Conservation (phyloP, 768 basidiomycete species). For the Trametes cingulata region DNA sequence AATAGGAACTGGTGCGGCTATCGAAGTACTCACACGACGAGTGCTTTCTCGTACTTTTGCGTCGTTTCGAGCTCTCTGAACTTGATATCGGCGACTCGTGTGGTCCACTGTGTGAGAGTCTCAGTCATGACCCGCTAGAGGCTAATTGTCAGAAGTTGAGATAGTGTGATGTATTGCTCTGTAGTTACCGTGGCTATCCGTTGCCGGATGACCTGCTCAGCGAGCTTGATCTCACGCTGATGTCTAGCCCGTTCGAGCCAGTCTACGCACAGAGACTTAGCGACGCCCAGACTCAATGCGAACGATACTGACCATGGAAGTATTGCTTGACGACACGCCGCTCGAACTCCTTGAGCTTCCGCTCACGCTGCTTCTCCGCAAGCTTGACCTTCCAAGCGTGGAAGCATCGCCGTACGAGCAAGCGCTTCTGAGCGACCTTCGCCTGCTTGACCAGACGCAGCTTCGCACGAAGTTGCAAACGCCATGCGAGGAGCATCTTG, state of each 20-base stretch:
- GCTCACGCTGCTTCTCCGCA: slow-evolving; percentile 45
- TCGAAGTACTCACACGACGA: slow-evolving; percentile 37
- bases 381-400: slow-evolving; percentile 49
- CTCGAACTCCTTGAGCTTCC: slow-evolving; percentile 47
- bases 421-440: slow-evolving; percentile 51
- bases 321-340: slow-evolving; percentile 36
- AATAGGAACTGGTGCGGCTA: background rate
- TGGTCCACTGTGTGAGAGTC: slow-evolving; percentile 63
- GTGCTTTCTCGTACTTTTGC: slow-evolving; percentile 44
- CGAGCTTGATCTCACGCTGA: slow-evolving; percentile 41
- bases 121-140: slow-evolving; percentile 53
- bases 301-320: slow-evolving; percentile 36
- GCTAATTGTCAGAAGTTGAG: background rate
- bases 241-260: slow-evolving; percentile 47
- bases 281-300: background rate
- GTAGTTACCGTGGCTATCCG: slow-evolving; percentile 42
- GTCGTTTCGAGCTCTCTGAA: slow-evolving; percentile 66
- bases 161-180: background rate
- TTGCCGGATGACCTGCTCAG: slow-evolving; percentile 45
- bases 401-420: slow-evolving; percentile 51
- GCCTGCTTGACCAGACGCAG: slow-evolving; percentile 55
- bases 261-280: slow-evolving; percentile 34
- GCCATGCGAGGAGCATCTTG: slow-evolving; percentile 54
- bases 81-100: slow-evolving; percentile 72
- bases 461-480: slow-evolving; percentile 50